Evolutionary conservation across 495 filamentous ascomycete species (phyloP).

Genomic region (Lepidopterella palustris): DNA sequence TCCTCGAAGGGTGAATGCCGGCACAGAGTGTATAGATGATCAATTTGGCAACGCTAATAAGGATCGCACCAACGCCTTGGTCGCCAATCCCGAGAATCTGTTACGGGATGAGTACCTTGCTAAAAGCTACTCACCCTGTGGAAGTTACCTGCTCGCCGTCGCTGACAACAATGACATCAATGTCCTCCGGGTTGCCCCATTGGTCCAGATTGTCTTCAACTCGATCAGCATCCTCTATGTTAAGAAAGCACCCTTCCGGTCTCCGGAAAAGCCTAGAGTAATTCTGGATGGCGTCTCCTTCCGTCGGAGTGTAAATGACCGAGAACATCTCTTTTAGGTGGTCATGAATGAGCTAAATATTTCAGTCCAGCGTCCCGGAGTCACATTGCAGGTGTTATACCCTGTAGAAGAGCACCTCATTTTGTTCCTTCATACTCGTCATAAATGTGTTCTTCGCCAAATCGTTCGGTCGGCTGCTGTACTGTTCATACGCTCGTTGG

Average conservation of each 20-base stretch:
- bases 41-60: conserved; percentile 80
- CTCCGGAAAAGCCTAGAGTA: conserved; percentile 72
- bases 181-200: conserved; percentile 64
- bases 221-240: conserved; percentile 50
- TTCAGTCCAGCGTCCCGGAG: not conserved
- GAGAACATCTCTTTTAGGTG: conserved; percentile 82
- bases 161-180: conserved; percentile 86
- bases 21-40: conserved; percentile 77
- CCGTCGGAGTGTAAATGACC: conserved; percentile 84
- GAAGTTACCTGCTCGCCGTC: conserved; percentile 57
- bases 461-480: conserved; percentile 50
- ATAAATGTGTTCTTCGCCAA: conserved; percentile 78
- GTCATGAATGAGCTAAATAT: conserved; percentile 49
- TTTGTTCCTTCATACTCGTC: conserved; percentile 74
- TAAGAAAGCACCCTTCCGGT: conserved; percentile 70
- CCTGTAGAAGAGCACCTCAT: conserved; percentile 68
- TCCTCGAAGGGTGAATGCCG: conserved; percentile 73
- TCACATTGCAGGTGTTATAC: conserved; percentile 31
- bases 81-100: conserved; percentile 86
- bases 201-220: conserved; percentile 58
- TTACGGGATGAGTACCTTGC: no score
- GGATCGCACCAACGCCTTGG: conserved; percentile 81
- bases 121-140: not conserved
- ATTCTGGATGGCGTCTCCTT: conserved; percentile 84
- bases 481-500: conserved; percentile 74